Conservation (phyloP, 1,284 basidiomycete species). For the Blastosporella zonata region DNA sequence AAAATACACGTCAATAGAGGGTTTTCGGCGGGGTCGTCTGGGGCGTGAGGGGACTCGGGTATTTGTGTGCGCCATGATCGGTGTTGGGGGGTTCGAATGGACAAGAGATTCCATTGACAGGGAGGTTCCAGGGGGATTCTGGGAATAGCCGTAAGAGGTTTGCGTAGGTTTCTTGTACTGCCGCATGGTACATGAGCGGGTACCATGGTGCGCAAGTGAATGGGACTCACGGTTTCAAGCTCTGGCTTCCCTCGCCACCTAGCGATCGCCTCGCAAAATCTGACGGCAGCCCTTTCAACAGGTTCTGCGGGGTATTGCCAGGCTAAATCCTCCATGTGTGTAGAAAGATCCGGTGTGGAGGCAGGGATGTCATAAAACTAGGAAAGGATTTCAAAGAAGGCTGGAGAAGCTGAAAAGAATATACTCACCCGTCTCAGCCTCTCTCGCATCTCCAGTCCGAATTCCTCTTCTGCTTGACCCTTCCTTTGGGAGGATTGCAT, state of each 20-base stretch:
- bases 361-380: slow-evolving; percentile 74
- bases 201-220: slow-evolving; percentile 3
- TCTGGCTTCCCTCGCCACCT: slow-evolving; percentile 81
- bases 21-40: slow-evolving; percentile 27
- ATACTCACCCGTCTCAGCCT: slow-evolving; percentile 58
- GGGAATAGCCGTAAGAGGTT: slow-evolving; percentile 12
- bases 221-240: slow-evolving; percentile 60
- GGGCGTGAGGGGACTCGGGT: slow-evolving; percentile 6
- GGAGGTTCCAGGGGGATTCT: slow-evolving; percentile 30
- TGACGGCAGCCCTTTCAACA: slow-evolving; percentile 70
- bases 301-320: slow-evolving; percentile 78
- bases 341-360: slow-evolving; percentile 67
- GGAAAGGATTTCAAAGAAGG: neutral
- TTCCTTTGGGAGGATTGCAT: slow-evolving; percentile 35
- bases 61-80: slow-evolving; percentile 30
- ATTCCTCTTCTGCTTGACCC: slow-evolving; percentile 59
- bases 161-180: slow-evolving; percentile 50
- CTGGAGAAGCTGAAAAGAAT: neutral
- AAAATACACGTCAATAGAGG: slow-evolving; percentile 42
- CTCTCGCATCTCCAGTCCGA: slow-evolving; percentile 60
- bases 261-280: slow-evolving; percentile 76
- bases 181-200: slow-evolving; percentile 22
- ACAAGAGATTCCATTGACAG: slow-evolving; percentile 62
- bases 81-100: slow-evolving; percentile 60
- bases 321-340: slow-evolving; percentile 77